Evolutionary conservation across 108 stramenopile genomes (phyloP).

Genomic region (Fragilaria crotonensis): DNA sequence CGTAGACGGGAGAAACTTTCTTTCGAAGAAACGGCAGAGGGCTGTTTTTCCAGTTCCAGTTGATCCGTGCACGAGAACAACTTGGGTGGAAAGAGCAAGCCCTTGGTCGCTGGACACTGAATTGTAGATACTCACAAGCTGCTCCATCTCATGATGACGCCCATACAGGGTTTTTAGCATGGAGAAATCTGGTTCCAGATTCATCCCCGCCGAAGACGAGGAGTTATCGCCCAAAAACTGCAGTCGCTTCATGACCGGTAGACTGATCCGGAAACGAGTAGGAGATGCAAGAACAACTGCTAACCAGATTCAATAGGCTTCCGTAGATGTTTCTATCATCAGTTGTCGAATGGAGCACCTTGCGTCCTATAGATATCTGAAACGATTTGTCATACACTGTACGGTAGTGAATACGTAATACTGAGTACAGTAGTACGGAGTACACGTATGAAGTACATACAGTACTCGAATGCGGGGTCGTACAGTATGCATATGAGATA

Average conservation of each 20-base stretch:
- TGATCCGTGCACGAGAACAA: neutral
- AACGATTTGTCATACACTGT: too few relatives aligned
- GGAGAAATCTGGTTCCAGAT: neutral
- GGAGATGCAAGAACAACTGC: constrained; percentile 3
- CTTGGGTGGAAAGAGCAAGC: neutral
- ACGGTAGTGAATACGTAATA: too few relatives aligned
- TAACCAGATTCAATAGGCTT: constrained; percentile 1
- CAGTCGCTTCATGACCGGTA: neutral
- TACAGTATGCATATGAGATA: too few relatives aligned
- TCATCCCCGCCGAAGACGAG: neutral
- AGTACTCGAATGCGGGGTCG: too few relatives aligned
- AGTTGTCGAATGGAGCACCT: neutral
- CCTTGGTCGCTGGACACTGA: neutral
- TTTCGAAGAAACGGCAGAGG: neutral
- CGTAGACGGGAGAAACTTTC: constrained; percentile 4
- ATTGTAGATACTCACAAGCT: neutral
- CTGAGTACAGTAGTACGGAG: too few relatives aligned
- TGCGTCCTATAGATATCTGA: neutral
- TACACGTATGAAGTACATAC: too few relatives aligned
- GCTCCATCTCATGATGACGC: neutral
- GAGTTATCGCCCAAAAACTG: neutral
- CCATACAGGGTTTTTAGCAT: neutral
- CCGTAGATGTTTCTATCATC: constrained; percentile 4
- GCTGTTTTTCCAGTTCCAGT: constrained; percentile 4
- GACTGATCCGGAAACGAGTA: neutral